Conservation (phyloP, 768 basidiomycete species). For the Rhizopogon rudus region DNA sequence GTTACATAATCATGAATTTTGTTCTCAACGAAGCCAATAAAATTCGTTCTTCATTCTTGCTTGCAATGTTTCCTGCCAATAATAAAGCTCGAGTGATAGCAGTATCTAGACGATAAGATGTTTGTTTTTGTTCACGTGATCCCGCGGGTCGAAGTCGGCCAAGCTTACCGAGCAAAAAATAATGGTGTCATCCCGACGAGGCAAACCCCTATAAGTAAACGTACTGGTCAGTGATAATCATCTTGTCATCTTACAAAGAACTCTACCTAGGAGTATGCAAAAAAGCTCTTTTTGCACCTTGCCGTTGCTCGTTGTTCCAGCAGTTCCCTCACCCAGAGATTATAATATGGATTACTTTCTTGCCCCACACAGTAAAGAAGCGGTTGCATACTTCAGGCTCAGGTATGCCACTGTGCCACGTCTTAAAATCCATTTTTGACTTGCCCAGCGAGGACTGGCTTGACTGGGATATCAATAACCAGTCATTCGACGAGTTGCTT, state of each 20-base stretch:
- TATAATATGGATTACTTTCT: constrained; percentile 54
- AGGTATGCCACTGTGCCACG: constrained; percentile 37
- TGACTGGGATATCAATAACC: constrained; percentile 58
- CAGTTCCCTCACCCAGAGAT: background rate
- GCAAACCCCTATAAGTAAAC: background rate
- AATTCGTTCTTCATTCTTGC: too few relatives aligned
- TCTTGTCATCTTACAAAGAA: too few relatives aligned
- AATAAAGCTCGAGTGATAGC: too few relatives aligned
- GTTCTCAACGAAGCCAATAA: too few relatives aligned
- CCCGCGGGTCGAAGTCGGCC: too few relatives aligned
- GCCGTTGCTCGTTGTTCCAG: background rate
- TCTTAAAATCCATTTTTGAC: constrained; percentile 10
- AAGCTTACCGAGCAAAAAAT: background rate
- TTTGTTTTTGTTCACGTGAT: too few relatives aligned
- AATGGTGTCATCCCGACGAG: background rate
- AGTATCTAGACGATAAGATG: too few relatives aligned
- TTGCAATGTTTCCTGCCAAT: too few relatives aligned
- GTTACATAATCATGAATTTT: too few relatives aligned
- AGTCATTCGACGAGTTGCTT: constrained; percentile 57
- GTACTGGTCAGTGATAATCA: too few relatives aligned
- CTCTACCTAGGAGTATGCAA: too few relatives aligned
- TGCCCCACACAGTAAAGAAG: constrained; percentile 62
- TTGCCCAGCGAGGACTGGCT: constrained; percentile 48
- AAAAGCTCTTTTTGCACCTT: background rate
- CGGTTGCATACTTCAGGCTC: constrained; percentile 53